Conservation (phyloP, 2,329 filamentous ascomycete genomes). For the Fusarium foetens region DNA sequence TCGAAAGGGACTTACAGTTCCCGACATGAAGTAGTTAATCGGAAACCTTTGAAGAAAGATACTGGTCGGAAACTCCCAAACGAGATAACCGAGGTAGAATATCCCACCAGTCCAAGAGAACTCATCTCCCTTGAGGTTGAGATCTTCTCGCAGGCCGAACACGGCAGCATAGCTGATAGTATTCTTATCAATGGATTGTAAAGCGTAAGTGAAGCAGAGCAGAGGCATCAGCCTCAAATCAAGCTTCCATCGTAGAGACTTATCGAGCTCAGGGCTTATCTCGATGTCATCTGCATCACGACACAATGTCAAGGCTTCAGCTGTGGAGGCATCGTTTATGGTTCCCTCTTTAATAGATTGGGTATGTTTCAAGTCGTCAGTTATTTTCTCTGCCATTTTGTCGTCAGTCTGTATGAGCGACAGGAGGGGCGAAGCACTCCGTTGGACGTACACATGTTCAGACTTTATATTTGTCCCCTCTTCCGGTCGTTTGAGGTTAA, state of each 20-base stretch:
- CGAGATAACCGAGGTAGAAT: background rate
- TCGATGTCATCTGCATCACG: background rate
- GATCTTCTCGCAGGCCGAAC: background rate
- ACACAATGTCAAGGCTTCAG: background rate
- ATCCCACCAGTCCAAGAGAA: slow-evolving; percentile 8
- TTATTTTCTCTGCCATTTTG: background rate
- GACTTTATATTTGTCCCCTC: background rate
- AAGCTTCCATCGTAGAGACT: background rate
- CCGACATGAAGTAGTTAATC: slow-evolving; percentile 14
- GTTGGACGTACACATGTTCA: background rate
- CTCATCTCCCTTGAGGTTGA: background rate
- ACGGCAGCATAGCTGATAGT: slow-evolving; percentile 13
- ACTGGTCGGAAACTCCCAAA: slow-evolving; percentile 12
- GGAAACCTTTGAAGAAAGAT: slow-evolving; percentile 1
- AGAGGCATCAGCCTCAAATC: slow-evolving; percentile 8
- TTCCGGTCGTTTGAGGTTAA: fast-evolving
- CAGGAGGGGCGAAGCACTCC: fast-evolving
- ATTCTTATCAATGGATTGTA: slow-evolving; percentile 12
- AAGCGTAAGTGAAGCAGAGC: background rate
- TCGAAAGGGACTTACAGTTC: background rate
- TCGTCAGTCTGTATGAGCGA: fast-evolving
- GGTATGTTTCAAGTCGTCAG: background rate
- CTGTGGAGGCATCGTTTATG: slow-evolving; percentile 1
- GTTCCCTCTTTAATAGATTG: background rate
- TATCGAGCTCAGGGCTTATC: background rate